Evolutionary conservation across 257 asterid species (phyloP), one percentile per base, ranked within the genome.

Genomic region (Plantago ovata): DNA sequence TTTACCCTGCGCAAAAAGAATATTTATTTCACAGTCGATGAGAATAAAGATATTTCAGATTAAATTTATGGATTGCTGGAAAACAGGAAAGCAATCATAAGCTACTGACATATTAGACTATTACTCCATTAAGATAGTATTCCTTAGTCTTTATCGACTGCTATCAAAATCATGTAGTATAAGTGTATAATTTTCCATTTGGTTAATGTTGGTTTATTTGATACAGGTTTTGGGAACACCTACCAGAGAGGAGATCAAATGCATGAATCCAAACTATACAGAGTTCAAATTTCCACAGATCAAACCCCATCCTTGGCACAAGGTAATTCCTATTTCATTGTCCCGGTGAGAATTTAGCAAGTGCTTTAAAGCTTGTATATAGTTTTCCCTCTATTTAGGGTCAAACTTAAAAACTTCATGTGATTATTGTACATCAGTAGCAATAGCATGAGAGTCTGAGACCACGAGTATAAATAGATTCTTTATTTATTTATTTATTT

Each of bases 271-370:
- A 42, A 90, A 90, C 79, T 90, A 90, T 55, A 87, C 95, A 0
- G 96, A 90, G 72, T 90, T 90, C 71, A 90, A 87, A 73, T 90
- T 90, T 72, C 98, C 96, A 47, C 98, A 90, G 76, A 90, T 87
- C 79, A 90, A 90, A 72, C 91, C 96, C 65, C 98, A 90, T 71
- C 98, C 98, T n/a, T 90, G 98, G 98, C 98, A 90, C 79, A 90
- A 90, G 96, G 98, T 87, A 62, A 28, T 50, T 48, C 11, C 13
- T 48, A 6, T 28, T 28, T 28, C 2, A 3, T 28, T 28, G 36
- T 28, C 36, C 6, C 36, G 0, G 36, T 3, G 7, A 28, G 36
- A 4, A 28, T 28, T n/a, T n/a, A n/a, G n/a, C n/a, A 2, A 28
- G 36, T 28, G 36, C 6, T 28, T 28, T 28, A 28, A 28, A 28